Evolutionary conservation across 1,284 basidiomycete genomes (phyloP).

Genomic region (Ganoderma sp.): DNA sequence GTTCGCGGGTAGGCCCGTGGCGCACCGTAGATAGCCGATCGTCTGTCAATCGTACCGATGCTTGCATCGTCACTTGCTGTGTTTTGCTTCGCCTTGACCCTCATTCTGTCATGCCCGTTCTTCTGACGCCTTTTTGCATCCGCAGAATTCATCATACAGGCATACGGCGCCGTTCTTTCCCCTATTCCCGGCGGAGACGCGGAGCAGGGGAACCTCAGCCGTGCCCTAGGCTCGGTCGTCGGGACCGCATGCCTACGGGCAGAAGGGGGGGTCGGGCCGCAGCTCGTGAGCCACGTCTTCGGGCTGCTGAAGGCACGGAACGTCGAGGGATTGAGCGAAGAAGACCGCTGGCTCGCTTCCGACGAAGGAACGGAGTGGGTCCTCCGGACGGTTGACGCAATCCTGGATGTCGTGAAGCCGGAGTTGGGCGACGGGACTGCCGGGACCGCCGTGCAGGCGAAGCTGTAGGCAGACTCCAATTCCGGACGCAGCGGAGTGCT

Average conservation of each 20-base stretch:
- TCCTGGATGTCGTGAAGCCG: constrained; percentile 72
- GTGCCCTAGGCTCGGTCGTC: constrained; percentile 87
- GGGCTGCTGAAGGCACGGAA: constrained; percentile 87
- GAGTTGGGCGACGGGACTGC: constrained; percentile 44
- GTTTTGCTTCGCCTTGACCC: not conserved
- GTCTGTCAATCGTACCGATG: not conserved
- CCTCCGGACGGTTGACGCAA: constrained; percentile 82
- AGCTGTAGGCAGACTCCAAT: constrained; percentile 54
- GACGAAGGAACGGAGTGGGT: constrained; percentile 96
- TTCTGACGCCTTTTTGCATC: not conserved
- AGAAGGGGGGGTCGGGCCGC: constrained; percentile 88
- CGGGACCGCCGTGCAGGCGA: constrained; percentile 51
- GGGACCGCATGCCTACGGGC: constrained; percentile 92
- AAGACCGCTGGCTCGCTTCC: constrained; percentile 85
- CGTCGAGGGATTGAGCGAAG: constrained; percentile 63
- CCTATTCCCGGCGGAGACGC: constrained; percentile 64
- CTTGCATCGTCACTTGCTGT: not conserved
- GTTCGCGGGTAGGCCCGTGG: constrained; percentile 9
- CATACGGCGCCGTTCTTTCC: constrained; percentile 87
- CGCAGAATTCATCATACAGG: constrained; percentile 92
- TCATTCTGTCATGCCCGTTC: not conserved
- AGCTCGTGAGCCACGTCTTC: constrained; percentile 91
- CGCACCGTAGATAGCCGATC: not conserved
- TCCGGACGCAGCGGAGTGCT: not conserved
- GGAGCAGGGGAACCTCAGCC: constrained; percentile 84